Conservation (phyloP, 345 rosid species). For the Populus euphratica region DNA sequence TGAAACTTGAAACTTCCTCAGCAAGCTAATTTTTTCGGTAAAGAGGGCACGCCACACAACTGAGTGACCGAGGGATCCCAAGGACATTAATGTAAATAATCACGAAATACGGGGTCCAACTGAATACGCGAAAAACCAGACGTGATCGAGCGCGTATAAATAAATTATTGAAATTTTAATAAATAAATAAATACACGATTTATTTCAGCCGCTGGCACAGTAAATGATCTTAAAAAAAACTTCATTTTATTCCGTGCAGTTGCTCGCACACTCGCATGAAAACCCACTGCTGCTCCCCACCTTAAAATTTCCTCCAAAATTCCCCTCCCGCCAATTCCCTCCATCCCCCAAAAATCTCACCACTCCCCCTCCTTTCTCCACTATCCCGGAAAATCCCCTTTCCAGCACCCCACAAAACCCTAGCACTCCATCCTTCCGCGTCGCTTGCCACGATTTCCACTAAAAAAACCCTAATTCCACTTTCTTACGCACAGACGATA, state of each 20-base stretch:
- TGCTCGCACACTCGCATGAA: background rate
- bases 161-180: too few species aligned
- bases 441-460: background rate
- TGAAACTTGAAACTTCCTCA: too few species aligned
- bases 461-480: background rate
- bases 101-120: too few species aligned
- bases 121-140: too few species aligned
- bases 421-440: background rate
- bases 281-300: background rate
- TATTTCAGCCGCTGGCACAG: too few species aligned
- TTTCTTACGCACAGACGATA: background rate
- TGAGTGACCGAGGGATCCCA: too few species aligned
- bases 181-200: too few species aligned
- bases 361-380: background rate
- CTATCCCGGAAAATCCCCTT: background rate
- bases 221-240: background rate
- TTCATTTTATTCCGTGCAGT: background rate
- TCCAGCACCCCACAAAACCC: background rate
- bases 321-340: conserved; percentile 21
- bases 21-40: too few species aligned
- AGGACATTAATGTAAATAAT: too few species aligned
- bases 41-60: too few species aligned
- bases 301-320: conserved; percentile 1
- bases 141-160: too few species aligned
- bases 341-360: background rate